Conservation (phyloP, 768 basidiomycete genomes). For the Lepiota venenata region DNA sequence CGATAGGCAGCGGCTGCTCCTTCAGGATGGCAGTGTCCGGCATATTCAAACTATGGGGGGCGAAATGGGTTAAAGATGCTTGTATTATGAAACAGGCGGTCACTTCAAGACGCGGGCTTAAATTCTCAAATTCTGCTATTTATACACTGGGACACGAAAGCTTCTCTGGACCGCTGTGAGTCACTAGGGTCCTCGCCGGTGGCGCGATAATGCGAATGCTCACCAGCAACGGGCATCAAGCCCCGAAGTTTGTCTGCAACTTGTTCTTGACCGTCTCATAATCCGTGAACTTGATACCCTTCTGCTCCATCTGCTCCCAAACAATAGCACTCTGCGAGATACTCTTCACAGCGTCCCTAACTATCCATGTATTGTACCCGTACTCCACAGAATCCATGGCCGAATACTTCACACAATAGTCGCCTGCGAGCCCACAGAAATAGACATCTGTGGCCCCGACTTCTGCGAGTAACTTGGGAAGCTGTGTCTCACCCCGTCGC, state of each 20-base stretch:
- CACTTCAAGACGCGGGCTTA: background rate
- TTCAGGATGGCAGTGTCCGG: no score
- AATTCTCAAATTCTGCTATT: background rate
- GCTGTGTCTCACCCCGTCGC: slow-evolving; percentile 41
- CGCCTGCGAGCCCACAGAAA: slow-evolving; percentile 69
- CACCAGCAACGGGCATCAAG: background rate
- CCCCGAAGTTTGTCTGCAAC: background rate
- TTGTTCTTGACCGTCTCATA: slow-evolving; percentile 19
- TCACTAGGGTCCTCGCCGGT: background rate
- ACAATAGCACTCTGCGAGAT: slow-evolving; percentile 29
- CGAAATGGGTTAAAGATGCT: no score
- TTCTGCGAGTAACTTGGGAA: slow-evolving; percentile 38
- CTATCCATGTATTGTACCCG: slow-evolving; percentile 48
- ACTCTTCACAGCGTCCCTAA: slow-evolving; percentile 46
- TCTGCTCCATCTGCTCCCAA: slow-evolving; percentile 34
- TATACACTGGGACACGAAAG: background rate
- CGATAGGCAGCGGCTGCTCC: no score
- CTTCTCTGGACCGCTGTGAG: background rate
- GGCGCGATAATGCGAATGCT: background rate
- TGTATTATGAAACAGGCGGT: no score
- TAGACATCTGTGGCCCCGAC: slow-evolving; percentile 54
- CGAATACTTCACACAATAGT: slow-evolving; percentile 70
- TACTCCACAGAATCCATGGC: slow-evolving; percentile 51
- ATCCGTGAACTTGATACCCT: slow-evolving; percentile 25
- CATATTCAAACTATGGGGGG: no score